Base-by-base conservation (phyloP, 2,329 filamentous ascomycete species). In the Aspergillus felis region DNA sequence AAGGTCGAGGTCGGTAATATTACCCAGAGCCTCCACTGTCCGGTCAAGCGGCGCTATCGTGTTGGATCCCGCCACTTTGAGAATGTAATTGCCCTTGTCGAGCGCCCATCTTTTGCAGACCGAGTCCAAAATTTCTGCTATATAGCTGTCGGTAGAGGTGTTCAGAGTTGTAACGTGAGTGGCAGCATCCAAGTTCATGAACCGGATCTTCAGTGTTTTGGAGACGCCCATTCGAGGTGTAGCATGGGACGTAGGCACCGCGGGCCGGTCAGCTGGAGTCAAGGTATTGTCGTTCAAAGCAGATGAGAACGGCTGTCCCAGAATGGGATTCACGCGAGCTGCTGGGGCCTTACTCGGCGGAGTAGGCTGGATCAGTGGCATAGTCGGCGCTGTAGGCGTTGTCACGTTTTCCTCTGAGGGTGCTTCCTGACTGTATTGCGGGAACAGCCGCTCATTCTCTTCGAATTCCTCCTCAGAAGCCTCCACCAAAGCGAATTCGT, bases 401-500 rank as follows among this genome's bases (percentile, higher is more conserved):
- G 65, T 57, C 9, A 70, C 67, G 22, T 64, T 64, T 46, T 75
- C 72, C 20, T 73, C 70, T 3, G 70, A 57, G 17, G 68, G 59
- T 7, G 69, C 54, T 22, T 66, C 66, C 42, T 68, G 61, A 49
- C 75, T 78, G 59, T 80, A 84, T 32, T 79, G 72, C 1, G 84
- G 83, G 10, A 82, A 85, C 3, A 80, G 66, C 53, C 78, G 80
- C 61, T 87, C 82, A 57, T 87, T 86, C 61, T 85, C 83, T 51
- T 76, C 75, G 60, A 82, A 80, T 57, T 86, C 82, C 20, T 76
- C 74, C 47, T 79, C 74, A 2, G 78, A 81, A 14, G 85, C 85
- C 65, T 85, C 81, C 1, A 87, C 84, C 1, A 88, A 77, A 20
- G 83, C 85, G 67, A 88, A 88, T 61, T 87, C 85, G 64, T 88